A percentile compares a stretch with the other conserved stretches of the same genome.
Conservation (phyloP, 148 eudicot genomes). For the Camellia sinensis region DNA sequence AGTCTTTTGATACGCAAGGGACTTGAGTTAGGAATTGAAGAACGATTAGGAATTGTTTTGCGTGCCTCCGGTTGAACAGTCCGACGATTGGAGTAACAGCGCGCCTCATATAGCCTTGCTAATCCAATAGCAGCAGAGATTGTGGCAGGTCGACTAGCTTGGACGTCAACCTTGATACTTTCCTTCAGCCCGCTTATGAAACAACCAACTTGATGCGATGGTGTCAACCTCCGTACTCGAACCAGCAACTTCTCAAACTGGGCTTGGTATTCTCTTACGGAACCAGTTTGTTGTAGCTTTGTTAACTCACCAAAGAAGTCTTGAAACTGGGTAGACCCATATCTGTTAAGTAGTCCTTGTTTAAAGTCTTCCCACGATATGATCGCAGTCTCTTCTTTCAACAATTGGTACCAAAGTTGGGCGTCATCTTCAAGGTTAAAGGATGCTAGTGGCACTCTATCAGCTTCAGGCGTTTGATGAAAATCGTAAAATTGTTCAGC, state of each 20-base stretch:
- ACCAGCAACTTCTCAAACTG: neutral
- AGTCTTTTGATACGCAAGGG: neutral
- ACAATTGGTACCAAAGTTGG: constrained; percentile 1
- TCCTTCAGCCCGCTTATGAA: constrained; percentile 2
- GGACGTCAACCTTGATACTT: neutral
- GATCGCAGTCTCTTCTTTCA: neutral
- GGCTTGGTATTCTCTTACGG: neutral
- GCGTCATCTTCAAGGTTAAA: neutral
- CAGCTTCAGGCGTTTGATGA: neutral
- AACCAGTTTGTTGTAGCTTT: neutral
- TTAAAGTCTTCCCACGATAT: neutral
- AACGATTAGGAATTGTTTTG: neutral
- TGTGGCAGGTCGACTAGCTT: neutral
- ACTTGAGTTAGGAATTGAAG: neutral
- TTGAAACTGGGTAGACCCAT: neutral
- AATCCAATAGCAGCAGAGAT: neutral
- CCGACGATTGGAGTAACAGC: neutral
- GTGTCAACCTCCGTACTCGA: neutral
- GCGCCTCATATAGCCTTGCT: constrained; percentile 2
- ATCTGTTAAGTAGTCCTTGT: neutral
- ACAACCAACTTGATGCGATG: neutral
- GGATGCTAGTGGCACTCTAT: neutral
- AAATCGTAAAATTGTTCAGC: constrained; percentile 1
- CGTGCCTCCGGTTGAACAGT: neutral
- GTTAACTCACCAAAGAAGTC: constrained; percentile 11